Evolutionary conservation across 225 moss, liverwort and hornwort genomes (phyloP), one percentile per base, ranked within the genome.

Genomic region (Anthoceros angustus): DNA sequence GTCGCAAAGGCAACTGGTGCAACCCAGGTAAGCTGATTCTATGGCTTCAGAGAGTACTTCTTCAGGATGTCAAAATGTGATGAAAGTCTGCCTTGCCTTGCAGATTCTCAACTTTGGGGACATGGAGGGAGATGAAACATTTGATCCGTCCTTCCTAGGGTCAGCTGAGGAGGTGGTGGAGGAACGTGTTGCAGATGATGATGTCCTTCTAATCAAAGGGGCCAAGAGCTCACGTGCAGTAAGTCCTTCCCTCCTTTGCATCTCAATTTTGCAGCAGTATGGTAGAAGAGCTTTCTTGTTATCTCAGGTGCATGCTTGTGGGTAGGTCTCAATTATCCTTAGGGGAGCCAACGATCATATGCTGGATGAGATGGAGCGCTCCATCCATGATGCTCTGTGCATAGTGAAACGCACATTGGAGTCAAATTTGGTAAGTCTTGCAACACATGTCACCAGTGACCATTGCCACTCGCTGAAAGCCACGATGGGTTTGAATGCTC

Each of bases 351-450:
- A 84, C 68, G 86, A 90, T 70, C 82, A 90, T 16, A 94, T 94
- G 87, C 68, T 90, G 49, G 90, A 94, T 72, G 84, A 94, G 76
- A 88, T 88, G 94, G 86, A 94, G 77, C 78, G 83, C 63, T 88
- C 87, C 8, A 71, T 94, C 69, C 90, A 88, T 61, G 86, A 94
- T 68, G 84, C 90, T 42, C 74, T 86, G 72, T 84, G 83, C 74
- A 84, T 90, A 46, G 87, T 90, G 25, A 93, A 93, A 75, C 78
- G 90, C 41, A 84, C 87, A 21, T 79, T 86, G 64, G 93, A 90
- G 75, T 90, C 90, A 42, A 90, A 90, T 64, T 65, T 77, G 75
- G 89, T 85, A 69, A 61, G 43, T 39, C 32, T 15, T n/a, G n/a
- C n/a, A n/a, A n/a, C n/a, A n/a, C n/a, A n/a, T n/a, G n/a, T n/a